phyloP scores from a whole-genome alignment of 768 basidiomycete species.

The Termitomyces sp. region DNA sequence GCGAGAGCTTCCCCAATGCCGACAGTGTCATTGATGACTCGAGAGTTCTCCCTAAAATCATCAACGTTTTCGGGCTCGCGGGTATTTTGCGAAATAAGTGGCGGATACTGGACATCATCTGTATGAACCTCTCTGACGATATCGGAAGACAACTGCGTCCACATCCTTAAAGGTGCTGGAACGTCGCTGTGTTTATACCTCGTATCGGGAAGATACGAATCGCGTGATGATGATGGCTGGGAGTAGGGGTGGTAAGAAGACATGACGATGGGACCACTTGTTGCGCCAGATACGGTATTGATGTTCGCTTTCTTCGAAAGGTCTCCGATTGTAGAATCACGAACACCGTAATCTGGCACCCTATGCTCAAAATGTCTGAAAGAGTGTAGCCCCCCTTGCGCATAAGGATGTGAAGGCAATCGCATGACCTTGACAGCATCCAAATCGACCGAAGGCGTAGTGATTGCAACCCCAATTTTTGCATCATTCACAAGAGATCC shows the following conservation, averaged over 20 bases:
- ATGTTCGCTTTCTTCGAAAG: neutral
- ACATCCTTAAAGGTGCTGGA: conserved; percentile 42
- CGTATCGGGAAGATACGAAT: conserved; percentile 27
- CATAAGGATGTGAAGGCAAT: conserved; percentile 44
- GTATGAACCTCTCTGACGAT: conserved; percentile 39
- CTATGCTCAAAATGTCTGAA: conserved; percentile 26
- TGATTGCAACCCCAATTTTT: conserved; percentile 29
- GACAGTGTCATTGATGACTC: conserved; percentile 40
- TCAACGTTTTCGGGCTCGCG: neutral
- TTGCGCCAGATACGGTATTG: conserved; percentile 21
- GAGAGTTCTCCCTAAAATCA: conserved; percentile 18
- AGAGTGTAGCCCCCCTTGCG: conserved; percentile 32
- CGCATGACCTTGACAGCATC: conserved; percentile 24
- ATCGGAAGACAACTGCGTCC: conserved; percentile 43
- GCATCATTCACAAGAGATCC: conserved; percentile 21
- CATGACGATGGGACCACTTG: conserved; percentile 24
- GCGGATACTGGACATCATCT: conserved; percentile 42
- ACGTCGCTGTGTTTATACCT: conserved; percentile 30
- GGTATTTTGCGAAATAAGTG: conserved; percentile 27
- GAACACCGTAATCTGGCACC: conserved; percentile 21
- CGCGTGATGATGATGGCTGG: conserved; percentile 21
- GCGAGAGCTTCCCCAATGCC: conserved; percentile 62
- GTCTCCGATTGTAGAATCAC: neutral
- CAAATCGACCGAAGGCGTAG: conserved; percentile 21
- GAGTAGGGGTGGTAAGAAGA: conserved; percentile 40